Percentiles rank a stretch among this genome's conserved stretches.
Conservation (phyloP, 192 early-diverging fungal species). For the Coemansia sp. region DNA sequence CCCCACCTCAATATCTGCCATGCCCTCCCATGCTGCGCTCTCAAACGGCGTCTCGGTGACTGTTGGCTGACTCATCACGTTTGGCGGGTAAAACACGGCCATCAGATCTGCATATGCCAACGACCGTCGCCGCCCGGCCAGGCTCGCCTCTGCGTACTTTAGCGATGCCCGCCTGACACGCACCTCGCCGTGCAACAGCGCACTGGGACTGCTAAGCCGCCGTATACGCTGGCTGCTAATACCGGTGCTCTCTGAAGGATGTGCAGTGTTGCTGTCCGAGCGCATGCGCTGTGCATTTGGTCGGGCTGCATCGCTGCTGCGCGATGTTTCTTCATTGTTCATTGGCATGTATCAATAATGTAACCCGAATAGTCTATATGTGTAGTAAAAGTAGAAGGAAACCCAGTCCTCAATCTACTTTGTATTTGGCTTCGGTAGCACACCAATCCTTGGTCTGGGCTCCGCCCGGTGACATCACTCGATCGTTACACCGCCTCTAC, state of each 20-base stretch:
- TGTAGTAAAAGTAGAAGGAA: no score
- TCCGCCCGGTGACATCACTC: no score
- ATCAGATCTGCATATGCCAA: slow-evolving; percentile 49
- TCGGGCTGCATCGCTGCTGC: no score
- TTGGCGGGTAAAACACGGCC: slow-evolving; percentile 54
- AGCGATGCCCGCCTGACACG: slow-evolving; percentile 19
- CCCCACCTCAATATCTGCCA: slow-evolving; percentile 1
- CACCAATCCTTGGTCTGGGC: no score
- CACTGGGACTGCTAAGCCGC: slow-evolving; percentile 11
- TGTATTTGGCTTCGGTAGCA: no score
- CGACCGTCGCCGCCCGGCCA: slow-evolving; percentile 28
- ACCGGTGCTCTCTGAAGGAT: not conserved
- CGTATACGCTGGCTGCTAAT: not conserved
- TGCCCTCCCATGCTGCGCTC: slow-evolving; percentile 14
- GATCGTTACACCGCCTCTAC: not conserved
- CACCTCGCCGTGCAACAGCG: slow-evolving; percentile 1
- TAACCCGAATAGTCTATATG: no score
- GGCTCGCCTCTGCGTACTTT: slow-evolving; percentile 29
- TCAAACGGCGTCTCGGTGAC: slow-evolving; percentile 49
- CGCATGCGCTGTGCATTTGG: slow-evolving; percentile 1
- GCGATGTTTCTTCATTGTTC: no score
- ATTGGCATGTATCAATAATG: no score
- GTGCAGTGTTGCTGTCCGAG: slow-evolving; percentile 5
- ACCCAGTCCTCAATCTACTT: no score
- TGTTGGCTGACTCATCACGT: slow-evolving; percentile 41